phyloP scores from a whole-genome alignment of 1,284 basidiomycete genomes.

The Rhodotorula sp. region DNA sequence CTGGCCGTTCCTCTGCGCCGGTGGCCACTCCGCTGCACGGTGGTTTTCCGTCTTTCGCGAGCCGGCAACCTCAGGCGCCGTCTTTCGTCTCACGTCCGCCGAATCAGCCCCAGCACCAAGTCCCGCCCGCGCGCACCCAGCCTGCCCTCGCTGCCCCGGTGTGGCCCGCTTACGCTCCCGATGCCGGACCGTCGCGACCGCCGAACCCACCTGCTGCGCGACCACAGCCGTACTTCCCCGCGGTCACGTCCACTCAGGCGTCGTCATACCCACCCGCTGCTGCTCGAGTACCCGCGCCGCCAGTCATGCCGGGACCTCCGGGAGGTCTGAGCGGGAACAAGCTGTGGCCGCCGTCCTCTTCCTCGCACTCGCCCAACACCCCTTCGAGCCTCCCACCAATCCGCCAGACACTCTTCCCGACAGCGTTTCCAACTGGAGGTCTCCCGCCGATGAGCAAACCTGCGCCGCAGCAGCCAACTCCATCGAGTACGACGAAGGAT shows the following conservation, averaged over 20 bases:
- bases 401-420: not conserved
- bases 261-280: not conserved
- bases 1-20: no score
- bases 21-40: no score
- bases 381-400: not conserved
- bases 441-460: not conserved
- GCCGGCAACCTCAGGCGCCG: not conserved
- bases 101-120: no score
- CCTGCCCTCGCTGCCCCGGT: not conserved
- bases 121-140: not conserved
- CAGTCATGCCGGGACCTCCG: not conserved
- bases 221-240: not conserved
- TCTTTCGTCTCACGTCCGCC: not conserved
- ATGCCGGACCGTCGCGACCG: not conserved
- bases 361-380: not conserved
- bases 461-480: no score
- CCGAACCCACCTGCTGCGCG: not conserved
- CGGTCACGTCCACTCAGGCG: not conserved
- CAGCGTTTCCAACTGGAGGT: constrained; percentile 1
- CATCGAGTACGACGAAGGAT: no score
- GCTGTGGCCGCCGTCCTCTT: not conserved
- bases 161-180: not conserved
- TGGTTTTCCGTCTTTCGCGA: not conserved
- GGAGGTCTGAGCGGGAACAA: not conserved
- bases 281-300: not conserved